These are phyloP conservation scores for Paramecium sonneborni DNA, from an alignment of 73 alveolate species.

Conservation along the genomic window DNA sequence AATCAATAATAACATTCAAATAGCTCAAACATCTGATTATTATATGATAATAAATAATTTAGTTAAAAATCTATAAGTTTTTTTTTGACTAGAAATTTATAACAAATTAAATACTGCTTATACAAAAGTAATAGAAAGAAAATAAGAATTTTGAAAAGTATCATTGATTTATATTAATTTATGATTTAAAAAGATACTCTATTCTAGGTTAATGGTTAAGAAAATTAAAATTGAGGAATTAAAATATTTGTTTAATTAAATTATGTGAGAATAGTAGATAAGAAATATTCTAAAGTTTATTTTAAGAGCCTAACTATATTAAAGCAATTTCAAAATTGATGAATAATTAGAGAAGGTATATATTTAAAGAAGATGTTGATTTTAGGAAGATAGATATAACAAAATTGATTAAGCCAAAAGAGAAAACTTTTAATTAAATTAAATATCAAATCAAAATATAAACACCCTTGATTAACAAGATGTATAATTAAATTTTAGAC, in stretches of 20 bases:
- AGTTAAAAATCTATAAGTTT: background rate
- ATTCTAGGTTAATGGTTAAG: background rate
- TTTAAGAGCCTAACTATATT: background rate
- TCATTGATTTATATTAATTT: background rate
- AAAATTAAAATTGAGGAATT: background rate
- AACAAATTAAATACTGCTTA: background rate
- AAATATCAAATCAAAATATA: background rate
- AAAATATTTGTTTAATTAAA: background rate
- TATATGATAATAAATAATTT: too few relatives aligned
- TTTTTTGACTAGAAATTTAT: too few relatives aligned
- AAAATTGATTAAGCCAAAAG: background rate
- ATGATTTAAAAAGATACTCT: background rate
- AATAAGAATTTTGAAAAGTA: background rate
- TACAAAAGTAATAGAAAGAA: background rate
- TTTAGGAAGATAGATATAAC: conserved; percentile 19
- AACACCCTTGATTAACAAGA: background rate
- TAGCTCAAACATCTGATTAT: too few relatives aligned
- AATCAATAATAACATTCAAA: too few relatives aligned
- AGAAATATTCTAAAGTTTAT: background rate
- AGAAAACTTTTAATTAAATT: background rate
- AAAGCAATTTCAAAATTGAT: conserved; percentile 28
- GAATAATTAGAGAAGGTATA: background rate
- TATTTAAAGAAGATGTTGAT: conserved; percentile 6
- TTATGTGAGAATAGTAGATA: background rate
- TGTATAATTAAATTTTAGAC: background rate